Percentiles rank a stretch among this genome's conserved stretches.
phyloP scores from a whole-genome alignment of 2,329 filamentous ascomycete genomes.

The Phialemonium atrogriseum region DNA sequence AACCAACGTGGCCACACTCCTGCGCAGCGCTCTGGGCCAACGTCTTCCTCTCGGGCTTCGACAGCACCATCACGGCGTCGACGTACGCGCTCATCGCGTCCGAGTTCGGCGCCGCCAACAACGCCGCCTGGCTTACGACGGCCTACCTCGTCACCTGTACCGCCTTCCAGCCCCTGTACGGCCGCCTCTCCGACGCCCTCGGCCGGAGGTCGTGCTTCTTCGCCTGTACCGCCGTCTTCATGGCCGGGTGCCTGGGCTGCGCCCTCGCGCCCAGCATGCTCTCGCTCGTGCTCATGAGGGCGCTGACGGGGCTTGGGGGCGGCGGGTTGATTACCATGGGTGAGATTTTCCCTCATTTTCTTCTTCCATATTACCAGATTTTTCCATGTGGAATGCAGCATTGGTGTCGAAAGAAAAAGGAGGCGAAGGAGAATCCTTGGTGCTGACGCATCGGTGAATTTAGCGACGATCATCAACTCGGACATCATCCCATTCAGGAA shows the following conservation, averaged over 20 bases:
- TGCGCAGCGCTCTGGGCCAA: too few species aligned
- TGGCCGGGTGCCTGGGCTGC: conserved; percentile 60
- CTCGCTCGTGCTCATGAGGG: conserved; percentile 63
- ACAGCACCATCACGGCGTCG: conserved; percentile 74
- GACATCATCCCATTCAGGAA: neutral
- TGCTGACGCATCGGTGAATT: neutral
- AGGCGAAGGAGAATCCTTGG: too few species aligned
- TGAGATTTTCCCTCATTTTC: too few species aligned
- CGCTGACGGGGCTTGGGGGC: conserved; percentile 64
- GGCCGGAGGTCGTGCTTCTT: conserved; percentile 62
- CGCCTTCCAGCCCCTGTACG: conserved; percentile 66
- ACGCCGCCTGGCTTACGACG: conserved; percentile 75
- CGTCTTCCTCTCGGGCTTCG: conserved; percentile 57
- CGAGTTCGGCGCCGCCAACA: conserved; percentile 69
- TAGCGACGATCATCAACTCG: neutral
- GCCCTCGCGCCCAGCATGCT: conserved; percentile 57
- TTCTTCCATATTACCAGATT: too few species aligned
- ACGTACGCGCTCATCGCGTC: conserved; percentile 72
- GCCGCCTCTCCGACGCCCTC: conserved; percentile 64
- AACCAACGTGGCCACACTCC: too few species aligned
- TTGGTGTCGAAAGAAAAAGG: too few species aligned
- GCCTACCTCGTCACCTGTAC: conserved; percentile 71
- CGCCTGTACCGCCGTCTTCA: conserved; percentile 53
- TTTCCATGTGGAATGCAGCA: too few species aligned
- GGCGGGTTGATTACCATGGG: conserved; percentile 63